Base-by-base conservation (phyloP, 805 yeast species). In the Kodamaea nitidulidarum region DNA sequence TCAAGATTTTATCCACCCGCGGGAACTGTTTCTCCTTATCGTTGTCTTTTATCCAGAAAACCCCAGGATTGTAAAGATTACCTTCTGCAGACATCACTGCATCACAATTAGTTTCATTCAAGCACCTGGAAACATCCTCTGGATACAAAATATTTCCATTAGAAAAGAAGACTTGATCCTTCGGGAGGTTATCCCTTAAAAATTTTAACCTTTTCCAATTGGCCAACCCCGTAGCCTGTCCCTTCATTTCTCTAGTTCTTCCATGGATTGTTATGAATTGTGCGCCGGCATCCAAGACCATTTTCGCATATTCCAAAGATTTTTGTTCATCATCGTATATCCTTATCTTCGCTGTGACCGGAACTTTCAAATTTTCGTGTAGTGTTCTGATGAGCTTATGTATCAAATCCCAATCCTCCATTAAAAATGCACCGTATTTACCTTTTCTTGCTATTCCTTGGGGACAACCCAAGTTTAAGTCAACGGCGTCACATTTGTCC, bases 61-160 rank as follows among this genome's bases (percentile, higher is more conserved):
- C 79, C 5, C 95, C 97, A 0, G 99, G 99, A 52, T 93, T 93
- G 63, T 81, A 85, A 25, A 93, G 66, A 54, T 88, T 88, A 1
- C 96, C 96, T 60, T 93, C 99, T 1, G 98, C 98, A 30, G 95
- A 81, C 98, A 93, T 93, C 12, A 93, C 93, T 0, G 88, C 96
- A 62, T 93, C 97, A 47, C 93, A 84, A 1, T 64, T 66, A 4
- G 87, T 78, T 7, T 66, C 73, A 2, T 70, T 71, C 32, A 78
- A 56, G 57, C 96, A 84, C 44, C 93, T 71, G 1, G 71, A 70
- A 16, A 91, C 67, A 57, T 93, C 98, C 31, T 81, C 84, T 0
- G 95, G 86, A 53, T 93, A 93, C 33, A 93, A 63, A n/a, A 93
- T 77, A 60, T 93, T 93, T 4, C 99, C 99, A 58, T 93, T 93